Percentiles rank a stretch among this genome's conserved stretches.
phyloP scores from a whole-genome alignment of 176 grass and related monocot species.

The Avena atlantica region DNA sequence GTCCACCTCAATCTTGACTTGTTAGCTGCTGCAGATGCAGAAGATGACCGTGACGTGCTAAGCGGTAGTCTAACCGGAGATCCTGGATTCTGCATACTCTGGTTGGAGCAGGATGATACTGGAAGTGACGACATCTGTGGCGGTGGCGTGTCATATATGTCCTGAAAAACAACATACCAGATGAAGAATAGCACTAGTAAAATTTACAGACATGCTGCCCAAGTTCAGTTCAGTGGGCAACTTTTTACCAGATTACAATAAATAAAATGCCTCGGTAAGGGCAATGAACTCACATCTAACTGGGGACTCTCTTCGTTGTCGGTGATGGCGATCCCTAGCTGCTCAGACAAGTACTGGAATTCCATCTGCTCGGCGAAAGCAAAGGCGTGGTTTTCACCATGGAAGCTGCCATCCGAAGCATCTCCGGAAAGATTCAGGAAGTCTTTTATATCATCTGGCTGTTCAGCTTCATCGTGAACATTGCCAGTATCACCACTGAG shows the following conservation, averaged over 20 bases:
- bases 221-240: neutral
- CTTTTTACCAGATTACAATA: neutral
- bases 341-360: conserved; percentile 88
- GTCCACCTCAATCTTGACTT: conserved; percentile 92
- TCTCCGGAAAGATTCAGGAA: conserved; percentile 81
- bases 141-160: conserved; percentile 69
- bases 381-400: conserved; percentile 60
- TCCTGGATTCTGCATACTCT: conserved; percentile 44
- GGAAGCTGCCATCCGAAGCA: conserved; percentile 72
- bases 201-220: neutral
- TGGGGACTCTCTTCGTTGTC: conserved; percentile 75
- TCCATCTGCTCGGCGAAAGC: conserved; percentile 81
- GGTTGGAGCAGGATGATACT: conserved; percentile 56
- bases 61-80: conserved; percentile 59
- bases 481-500: conserved; percentile 43
- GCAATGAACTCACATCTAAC: conserved; percentile 71
- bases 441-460: conserved; percentile 73
- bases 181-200: neutral
- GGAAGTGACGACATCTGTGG: conserved; percentile 60
- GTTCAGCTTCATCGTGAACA: conserved; percentile 51
- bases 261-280: conserved; percentile 24
- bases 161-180: conserved; percentile 52
- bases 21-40: conserved; percentile 53
- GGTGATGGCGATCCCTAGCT: conserved; percentile 90
- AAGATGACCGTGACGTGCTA: conserved; percentile 43